Base-by-base conservation (phyloP, 208 protist species). In the Tetramitus jugosus region DNA sequence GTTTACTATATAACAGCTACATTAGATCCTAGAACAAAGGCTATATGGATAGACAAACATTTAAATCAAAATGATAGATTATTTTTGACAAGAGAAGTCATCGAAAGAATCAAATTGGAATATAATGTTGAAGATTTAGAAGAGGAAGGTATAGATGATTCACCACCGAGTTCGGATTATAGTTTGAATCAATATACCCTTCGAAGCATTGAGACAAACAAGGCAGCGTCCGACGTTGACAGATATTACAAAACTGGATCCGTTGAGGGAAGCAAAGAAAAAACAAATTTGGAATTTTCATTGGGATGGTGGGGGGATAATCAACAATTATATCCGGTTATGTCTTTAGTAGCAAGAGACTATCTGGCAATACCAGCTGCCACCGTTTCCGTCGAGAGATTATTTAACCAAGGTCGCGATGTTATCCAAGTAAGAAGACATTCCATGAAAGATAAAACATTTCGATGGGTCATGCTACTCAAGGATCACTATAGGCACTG, bases 341-440 rank as follows among this genome's bases (percentile, higher is more conserved):
- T 56, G 49, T 10, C 49, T 26, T 26, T 26, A 20, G 49, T 56
- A 26, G 49, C 49, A 26, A 56, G 49, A 20, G 49, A 56, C 49
- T 20, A 56, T 56, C 20, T 56, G 20, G 10, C 14, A 26, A 56
- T 56, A 26, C 49, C 49, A 56, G 49, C 20, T 20, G 49, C 49
- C 10, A 26, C 49, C 20, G 49, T 56, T 56, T 10, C 49, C 20
- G 49, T 56, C 14, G 49, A 56, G 49, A 56, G 49, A 20, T 26
- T 20, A 56, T 56, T 56, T 56, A 56, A 56, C 20, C 14, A 10
- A 26, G 49, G 49, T 26, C 49, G 49, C 20, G 49, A 56, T 56
- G 49, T 56, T 56, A 56, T 56, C 49, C 49, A 56, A 56, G 20
- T 56, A 56, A 56, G 49, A 56, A 56, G 49, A 56, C 49, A 56